Evolutionary conservation across 2,329 filamentous ascomycete genomes (phyloP).

Genomic region (Pseudomassariella vexata): DNA sequence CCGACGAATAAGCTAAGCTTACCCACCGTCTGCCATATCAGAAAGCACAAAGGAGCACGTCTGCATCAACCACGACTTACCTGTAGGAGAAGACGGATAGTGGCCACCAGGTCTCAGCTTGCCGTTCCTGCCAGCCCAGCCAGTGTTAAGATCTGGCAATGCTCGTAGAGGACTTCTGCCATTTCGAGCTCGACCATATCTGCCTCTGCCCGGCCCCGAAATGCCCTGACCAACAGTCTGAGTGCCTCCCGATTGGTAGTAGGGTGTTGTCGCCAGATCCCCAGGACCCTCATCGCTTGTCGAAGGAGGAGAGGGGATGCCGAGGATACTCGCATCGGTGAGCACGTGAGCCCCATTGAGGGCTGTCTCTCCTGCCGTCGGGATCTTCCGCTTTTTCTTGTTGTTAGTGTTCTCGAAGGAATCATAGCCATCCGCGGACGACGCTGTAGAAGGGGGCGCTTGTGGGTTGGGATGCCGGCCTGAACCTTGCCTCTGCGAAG

Average conservation of each 20-base stretch:
- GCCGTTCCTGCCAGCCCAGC: conserved; percentile 44
- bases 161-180: conserved; percentile 58
- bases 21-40: too few species aligned
- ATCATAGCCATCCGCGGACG: conserved; percentile 83
- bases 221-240: conserved; percentile 61
- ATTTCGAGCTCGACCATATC: conserved; percentile 64
- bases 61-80: conserved; percentile 31
- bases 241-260: conserved; percentile 43
- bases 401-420: conserved; percentile 98
- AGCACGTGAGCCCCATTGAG: conserved; percentile 35
- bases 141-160: conserved; percentile 51
- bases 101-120: conserved; percentile 40
- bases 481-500: conserved; percentile 38
- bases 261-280: conserved; percentile 26
- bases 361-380: conserved; percentile 69
- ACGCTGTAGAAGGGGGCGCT: conserved; percentile 61
- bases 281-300: conserved; percentile 27
- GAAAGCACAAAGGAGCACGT: conserved; percentile 2
- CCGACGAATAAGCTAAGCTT: too few species aligned
- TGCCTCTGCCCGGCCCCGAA: conserved; percentile 78
- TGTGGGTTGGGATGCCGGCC: conserved; percentile 41
- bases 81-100: conserved; percentile 30
- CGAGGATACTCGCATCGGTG: conserved; percentile 26
- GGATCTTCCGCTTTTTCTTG: conserved; percentile 98
- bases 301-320: conserved; percentile 24